phyloP scores from a whole-genome alignment of 805 yeast species.

The Myxozyma melibiosi region DNA sequence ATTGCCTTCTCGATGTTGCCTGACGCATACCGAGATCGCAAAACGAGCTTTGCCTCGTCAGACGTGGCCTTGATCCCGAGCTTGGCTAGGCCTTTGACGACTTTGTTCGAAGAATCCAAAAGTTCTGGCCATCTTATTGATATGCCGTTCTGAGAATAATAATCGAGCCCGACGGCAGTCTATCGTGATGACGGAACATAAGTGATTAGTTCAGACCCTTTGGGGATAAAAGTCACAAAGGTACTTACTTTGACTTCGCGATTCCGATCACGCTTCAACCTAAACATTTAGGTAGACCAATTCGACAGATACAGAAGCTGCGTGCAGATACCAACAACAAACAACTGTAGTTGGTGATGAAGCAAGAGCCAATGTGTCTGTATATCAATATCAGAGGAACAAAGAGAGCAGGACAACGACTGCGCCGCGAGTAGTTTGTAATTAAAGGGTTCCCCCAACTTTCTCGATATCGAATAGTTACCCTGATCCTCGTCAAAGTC shows the following conservation, averaged over 20 bases:
- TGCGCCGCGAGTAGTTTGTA: too few species aligned
- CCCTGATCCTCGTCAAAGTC: neutral
- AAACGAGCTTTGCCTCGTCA: conserved; percentile 21
- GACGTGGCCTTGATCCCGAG: conserved; percentile 13
- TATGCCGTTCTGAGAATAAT: conserved; percentile 11
- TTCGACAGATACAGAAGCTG: neutral
- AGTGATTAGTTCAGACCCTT: too few species aligned
- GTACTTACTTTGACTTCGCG: conserved; percentile 2
- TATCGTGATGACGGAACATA: too few species aligned
- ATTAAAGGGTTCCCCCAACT: too few species aligned
- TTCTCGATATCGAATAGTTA: too few species aligned
- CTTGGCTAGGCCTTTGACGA: conserved; percentile 6
- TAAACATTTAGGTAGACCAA: conserved; percentile 1
- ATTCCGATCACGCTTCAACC: conserved; percentile 11
- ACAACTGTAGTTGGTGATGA: neutral
- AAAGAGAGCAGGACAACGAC: too few species aligned
- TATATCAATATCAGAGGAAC: too few species aligned
- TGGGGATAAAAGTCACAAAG: neutral
- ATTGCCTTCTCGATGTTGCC: conserved; percentile 24
- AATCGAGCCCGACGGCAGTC: conserved; percentile 18
- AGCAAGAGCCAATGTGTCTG: neutral
- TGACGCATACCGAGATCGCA: conserved; percentile 25
- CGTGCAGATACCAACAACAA: neutral
- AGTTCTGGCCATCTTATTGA: conserved; percentile 9
- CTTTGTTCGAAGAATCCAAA: neutral